Conservation (phyloP, 108 stramenopile species). For the Cyclostephanos tholiformis region DNA sequence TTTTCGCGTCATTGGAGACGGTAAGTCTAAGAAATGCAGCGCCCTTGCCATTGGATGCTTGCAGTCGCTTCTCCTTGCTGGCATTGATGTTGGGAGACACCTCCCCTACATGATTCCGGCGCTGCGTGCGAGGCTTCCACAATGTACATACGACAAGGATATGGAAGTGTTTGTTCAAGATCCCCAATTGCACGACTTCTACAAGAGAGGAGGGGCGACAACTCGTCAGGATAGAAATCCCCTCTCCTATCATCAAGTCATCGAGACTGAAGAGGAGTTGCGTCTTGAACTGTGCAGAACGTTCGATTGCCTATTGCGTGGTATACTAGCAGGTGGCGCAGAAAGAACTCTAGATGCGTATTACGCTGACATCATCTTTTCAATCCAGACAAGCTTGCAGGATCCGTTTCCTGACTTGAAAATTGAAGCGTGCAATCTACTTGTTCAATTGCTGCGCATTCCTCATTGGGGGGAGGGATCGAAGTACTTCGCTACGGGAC, state of each 20-base stretch:
- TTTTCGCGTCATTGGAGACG: conserved; percentile 31
- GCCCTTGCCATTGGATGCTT: conserved; percentile 46
- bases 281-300: conserved; percentile 47
- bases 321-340: conserved; percentile 13
- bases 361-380: conserved; percentile 56
- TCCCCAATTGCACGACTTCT: conserved; percentile 48
- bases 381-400: conserved; percentile 45
- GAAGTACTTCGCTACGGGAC: conserved; percentile 53
- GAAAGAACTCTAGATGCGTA: conserved; percentile 50
- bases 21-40: conserved; percentile 49
- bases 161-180: conserved; percentile 67
- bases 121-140: conserved; percentile 47
- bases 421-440: conserved; percentile 24
- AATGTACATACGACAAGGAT: conserved; percentile 53
- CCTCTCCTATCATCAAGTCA: conserved; percentile 27
- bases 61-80: conserved; percentile 35
- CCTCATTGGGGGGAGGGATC: conserved; percentile 52
- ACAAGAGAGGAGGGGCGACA: conserved; percentile 60
- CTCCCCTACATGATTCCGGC: conserved; percentile 60
- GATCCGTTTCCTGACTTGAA: conserved; percentile 64
- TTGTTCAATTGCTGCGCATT: conserved; percentile 43
- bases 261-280: conserved; percentile 64
- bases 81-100: conserved; percentile 47
- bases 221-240: conserved; percentile 54
- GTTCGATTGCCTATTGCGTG: conserved; percentile 41